Evolutionary conservation across 805 yeast species (phyloP).

Genomic region (Yarrowia hollandica): DNA sequence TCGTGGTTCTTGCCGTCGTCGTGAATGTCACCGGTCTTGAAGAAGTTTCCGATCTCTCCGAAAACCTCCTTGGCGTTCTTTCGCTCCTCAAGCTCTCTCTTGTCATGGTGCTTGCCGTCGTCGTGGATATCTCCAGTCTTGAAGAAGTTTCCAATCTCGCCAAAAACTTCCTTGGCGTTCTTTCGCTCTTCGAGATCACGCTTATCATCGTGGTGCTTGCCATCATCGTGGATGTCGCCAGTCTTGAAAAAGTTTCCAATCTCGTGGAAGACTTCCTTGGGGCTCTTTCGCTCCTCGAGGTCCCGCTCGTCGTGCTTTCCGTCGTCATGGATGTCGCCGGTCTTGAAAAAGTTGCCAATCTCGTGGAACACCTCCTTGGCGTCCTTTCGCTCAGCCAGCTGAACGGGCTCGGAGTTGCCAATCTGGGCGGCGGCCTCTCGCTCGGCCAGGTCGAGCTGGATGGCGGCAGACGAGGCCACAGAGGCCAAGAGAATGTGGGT

Average conservation of each 20-base stretch:
- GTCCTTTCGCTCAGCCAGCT: slow-evolving; percentile 27
- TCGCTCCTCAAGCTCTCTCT: too few relatives aligned
- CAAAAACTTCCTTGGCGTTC: not conserved
- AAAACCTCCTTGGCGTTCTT: too few relatives aligned
- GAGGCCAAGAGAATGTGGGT: slow-evolving; percentile 13
- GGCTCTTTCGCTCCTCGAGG: not conserved
- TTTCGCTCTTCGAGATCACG: not conserved
- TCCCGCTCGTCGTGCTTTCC: too few relatives aligned
- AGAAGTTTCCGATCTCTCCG: slow-evolving; percentile 7
- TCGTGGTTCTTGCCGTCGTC: slow-evolving; percentile 1
- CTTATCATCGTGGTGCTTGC: not conserved
- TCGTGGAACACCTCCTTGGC: not conserved
- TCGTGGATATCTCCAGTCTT: slow-evolving; percentile 17
- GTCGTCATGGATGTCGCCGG: not conserved
- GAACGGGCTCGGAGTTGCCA: not conserved
- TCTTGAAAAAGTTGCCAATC: slow-evolving; percentile 1
- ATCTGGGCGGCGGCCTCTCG: too few relatives aligned
- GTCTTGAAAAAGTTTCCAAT: slow-evolving; percentile 20
- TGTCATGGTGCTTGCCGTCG: slow-evolving; percentile 2
- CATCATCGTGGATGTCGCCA: slow-evolving; percentile 8
- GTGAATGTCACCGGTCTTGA: slow-evolving; percentile 20
- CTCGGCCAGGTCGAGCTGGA: not conserved
- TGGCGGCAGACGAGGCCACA: slow-evolving; percentile 6
- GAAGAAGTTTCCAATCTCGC: slow-evolving; percentile 8
- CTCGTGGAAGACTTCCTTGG: slow-evolving; percentile 4